Evolutionary conservation across 495 filamentous ascomycete species (phyloP).

Genomic region (Hypoxylon trugodes): DNA sequence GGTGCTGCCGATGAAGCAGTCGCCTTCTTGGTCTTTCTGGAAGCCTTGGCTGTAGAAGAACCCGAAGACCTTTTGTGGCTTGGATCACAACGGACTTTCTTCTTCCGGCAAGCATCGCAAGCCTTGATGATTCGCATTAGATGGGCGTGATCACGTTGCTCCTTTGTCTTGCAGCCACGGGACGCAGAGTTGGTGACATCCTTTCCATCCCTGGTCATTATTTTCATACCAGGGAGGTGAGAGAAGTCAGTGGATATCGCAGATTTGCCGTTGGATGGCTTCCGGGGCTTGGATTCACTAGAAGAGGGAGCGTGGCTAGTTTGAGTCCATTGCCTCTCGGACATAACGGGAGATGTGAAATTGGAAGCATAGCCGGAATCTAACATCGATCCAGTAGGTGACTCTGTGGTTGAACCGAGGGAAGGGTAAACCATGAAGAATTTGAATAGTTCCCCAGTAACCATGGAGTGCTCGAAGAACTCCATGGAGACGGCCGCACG

Average conservation of each 20-base stretch:
- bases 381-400: slow-evolving; percentile 50
- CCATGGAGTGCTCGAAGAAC: slow-evolving; percentile 57
- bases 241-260: slow-evolving; percentile 51
- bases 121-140: slow-evolving; percentile 68
- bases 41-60: slow-evolving; percentile 43
- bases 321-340: slow-evolving; percentile 53
- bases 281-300: slow-evolving; percentile 22
- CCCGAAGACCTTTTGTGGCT: slow-evolving; percentile 56
- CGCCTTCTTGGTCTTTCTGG: slow-evolving; percentile 52
- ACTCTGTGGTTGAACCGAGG: slow-evolving; percentile 47
- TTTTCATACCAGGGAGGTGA: slow-evolving; percentile 64
- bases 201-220: slow-evolving; percentile 64
- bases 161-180: slow-evolving; percentile 66
- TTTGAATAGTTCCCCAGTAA: slow-evolving; percentile 58
- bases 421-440: slow-evolving; percentile 58
- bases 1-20: slow-evolving; percentile 33
- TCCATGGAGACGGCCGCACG: slow-evolving; percentile 62
- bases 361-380: slow-evolving; percentile 55
- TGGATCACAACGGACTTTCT: slow-evolving; percentile 64
- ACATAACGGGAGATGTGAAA: slow-evolving; percentile 55
- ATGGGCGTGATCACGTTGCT: slow-evolving; percentile 67
- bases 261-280: slow-evolving; percentile 36
- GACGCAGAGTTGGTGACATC: slow-evolving; percentile 65
- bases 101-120: slow-evolving; percentile 62
- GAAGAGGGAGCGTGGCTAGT: slow-evolving; percentile 39